Evolutionary conservation across 345 rosid genomes (phyloP).

Genomic region (Eutrema heterophyllum): DNA sequence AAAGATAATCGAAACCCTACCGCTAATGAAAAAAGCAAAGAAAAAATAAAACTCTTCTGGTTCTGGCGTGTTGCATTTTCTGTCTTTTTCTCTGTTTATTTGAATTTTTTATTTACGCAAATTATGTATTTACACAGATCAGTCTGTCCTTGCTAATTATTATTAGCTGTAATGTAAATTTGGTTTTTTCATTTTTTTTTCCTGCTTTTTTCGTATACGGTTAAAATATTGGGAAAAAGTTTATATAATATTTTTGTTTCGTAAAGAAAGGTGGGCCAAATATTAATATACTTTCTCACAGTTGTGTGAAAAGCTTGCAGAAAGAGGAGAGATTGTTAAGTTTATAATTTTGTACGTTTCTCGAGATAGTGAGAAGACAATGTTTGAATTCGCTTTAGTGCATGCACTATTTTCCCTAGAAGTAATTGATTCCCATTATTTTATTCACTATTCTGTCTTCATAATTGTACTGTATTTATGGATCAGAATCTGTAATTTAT

Average conservation of each 20-base stretch:
- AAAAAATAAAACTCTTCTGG: conserved; percentile 32
- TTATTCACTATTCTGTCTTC: neutral
- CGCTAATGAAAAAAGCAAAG: conserved; percentile 18
- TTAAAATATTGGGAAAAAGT: neutral
- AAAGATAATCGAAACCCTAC: conserved; percentile 35
- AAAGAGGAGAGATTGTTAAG: conserved; percentile 11
- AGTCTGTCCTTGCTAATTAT: conserved; percentile 26
- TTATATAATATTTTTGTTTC: neutral
- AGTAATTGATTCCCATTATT: conserved; percentile 5
- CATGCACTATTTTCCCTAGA: conserved; percentile 19
- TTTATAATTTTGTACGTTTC: conserved; percentile 31
- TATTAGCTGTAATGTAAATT: conserved; percentile 33
- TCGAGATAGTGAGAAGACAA: conserved; percentile 36
- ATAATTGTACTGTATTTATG: conserved; percentile 17
- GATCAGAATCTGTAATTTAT: conserved; percentile 16
- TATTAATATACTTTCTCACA: conserved; percentile 21
- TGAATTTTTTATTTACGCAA: conserved; percentile 13
- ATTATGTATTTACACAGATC: conserved; percentile 17
- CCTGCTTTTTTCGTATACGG: neutral
- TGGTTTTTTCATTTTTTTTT: neutral
- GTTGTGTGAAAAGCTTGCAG: conserved; percentile 32
- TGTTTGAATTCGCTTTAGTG: conserved; percentile 29
- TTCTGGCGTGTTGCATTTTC: conserved; percentile 49
- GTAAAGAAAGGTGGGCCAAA: conserved; percentile 24
- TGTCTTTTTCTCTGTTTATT: conserved; percentile 54